Conservation (phyloP, 2,329 filamentous ascomycete species). For the Penicillium nordicum region DNA sequence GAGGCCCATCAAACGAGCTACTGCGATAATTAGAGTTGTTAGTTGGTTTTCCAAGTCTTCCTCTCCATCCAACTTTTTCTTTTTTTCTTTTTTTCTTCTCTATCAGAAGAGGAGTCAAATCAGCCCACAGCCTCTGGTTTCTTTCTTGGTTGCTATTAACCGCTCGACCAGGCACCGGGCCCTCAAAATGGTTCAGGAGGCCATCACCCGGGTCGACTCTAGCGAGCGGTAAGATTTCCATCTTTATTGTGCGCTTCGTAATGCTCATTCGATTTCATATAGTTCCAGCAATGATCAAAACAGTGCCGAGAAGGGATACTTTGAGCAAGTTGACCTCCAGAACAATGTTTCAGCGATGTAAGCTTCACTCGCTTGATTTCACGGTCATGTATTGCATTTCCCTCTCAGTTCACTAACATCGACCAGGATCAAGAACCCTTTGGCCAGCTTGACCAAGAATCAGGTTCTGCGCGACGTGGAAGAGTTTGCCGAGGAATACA, state of each 20-base stretch:
- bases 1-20: background rate
- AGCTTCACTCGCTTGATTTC: background rate
- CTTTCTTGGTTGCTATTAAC: background rate
- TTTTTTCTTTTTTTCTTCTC: background rate
- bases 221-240: slow-evolving; percentile 1
- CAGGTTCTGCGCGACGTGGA: slow-evolving; percentile 43
- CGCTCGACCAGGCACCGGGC: background rate
- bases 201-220: slow-evolving; percentile 4
- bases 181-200: slow-evolving; percentile 11
- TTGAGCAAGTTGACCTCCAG: slow-evolving; percentile 25
- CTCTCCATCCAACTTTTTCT: background rate
- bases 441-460: slow-evolving; percentile 39
- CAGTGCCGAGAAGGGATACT: slow-evolving; percentile 13
- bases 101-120: background rate
- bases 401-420: background rate
- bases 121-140: background rate
- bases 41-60: background rate
- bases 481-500: slow-evolving; percentile 41
- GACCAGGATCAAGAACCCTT: slow-evolving; percentile 46
- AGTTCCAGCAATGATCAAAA: slow-evolving; percentile 11
- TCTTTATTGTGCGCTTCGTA: background rate
- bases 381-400: background rate
- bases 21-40: background rate
- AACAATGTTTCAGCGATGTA: slow-evolving; percentile 29
- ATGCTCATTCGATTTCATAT: background rate